Evolutionary conservation across 345 rosid species (phyloP).

Genomic region (Triadica sebifera): DNA sequence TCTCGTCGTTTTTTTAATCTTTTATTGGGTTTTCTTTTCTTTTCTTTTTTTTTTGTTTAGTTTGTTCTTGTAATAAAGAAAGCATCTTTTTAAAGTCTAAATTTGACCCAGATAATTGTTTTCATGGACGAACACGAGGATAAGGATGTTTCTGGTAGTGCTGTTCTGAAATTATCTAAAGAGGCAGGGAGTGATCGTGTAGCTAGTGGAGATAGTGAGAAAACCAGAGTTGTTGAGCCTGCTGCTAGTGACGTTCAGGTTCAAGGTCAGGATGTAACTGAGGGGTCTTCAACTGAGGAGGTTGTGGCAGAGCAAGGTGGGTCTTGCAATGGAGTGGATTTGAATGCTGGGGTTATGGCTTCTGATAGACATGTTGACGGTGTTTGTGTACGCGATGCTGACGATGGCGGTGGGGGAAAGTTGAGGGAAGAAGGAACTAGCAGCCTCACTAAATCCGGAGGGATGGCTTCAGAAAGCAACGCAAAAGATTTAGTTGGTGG

Average conservation of each 20-base stretch:
- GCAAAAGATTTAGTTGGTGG: constrained; percentile 6
- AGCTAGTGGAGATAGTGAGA: constrained; percentile 20
- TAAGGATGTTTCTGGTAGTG: constrained; percentile 15
- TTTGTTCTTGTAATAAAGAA: background rate
- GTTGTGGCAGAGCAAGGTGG: constrained; percentile 23
- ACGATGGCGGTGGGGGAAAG: constrained; percentile 22
- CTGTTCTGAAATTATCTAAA: constrained; percentile 17
- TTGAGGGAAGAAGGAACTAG: constrained; percentile 20
- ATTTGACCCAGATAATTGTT: constrained; percentile 22
- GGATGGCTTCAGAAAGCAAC: constrained; percentile 16
- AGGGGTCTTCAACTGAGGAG: constrained; percentile 18
- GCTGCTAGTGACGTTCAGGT: constrained; percentile 16
- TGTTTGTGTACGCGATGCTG: constrained; percentile 31
- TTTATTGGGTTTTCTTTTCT: background rate
- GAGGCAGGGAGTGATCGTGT: constrained; percentile 23
- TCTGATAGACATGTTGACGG: constrained; percentile 44
- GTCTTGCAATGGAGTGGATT: constrained; percentile 38
- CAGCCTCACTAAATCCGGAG: constrained; percentile 2
- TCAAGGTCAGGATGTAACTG: constrained; percentile 21
- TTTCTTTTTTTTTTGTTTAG: background rate
- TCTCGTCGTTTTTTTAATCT: background rate
- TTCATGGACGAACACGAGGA: constrained; percentile 31
- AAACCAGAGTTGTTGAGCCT: constrained; percentile 18
- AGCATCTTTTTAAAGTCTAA: constrained; percentile 15
- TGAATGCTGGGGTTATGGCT: constrained; percentile 44